Percentiles rank a stretch among this genome's conserved stretches.
These are phyloP conservation scores for Huntiella moniliformis DNA, from an alignment of 2,329 filamentous ascomycete species.

Conservation along the genomic window DNA sequence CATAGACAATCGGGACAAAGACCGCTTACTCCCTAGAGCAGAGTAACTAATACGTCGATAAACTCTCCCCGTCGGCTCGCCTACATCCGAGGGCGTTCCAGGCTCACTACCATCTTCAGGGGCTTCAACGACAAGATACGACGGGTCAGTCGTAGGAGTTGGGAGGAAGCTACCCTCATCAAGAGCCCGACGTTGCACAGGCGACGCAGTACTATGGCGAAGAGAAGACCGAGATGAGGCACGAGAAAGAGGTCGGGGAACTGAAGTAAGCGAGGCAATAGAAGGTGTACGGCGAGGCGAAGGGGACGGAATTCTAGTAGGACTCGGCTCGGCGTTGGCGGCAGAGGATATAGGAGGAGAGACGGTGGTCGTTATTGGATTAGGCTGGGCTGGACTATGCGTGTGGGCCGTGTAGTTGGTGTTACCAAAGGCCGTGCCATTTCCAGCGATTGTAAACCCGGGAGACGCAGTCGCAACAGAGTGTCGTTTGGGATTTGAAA, in stretches of 20 bases:
- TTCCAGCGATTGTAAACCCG: slow-evolving; percentile 13
- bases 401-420: not conserved
- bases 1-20: slow-evolving; percentile 6
- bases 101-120: slow-evolving; percentile 41
- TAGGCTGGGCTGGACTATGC: not conserved
- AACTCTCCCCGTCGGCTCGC: slow-evolving; percentile 15
- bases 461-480: slow-evolving; percentile 4
- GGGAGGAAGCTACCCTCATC: slow-evolving; percentile 9
- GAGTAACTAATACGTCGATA: not conserved
- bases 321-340: not conserved
- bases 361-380: not conserved
- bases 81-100: slow-evolving; percentile 24
- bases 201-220: slow-evolving; percentile 6
- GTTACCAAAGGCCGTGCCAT: slow-evolving; percentile 16
- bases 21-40: slow-evolving; percentile 5
- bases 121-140: slow-evolving; percentile 44
- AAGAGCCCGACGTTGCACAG: slow-evolving; percentile 6
- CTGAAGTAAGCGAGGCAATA: slow-evolving; percentile 3
- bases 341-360: not conserved
- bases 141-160: slow-evolving; percentile 13
- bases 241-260: slow-evolving; percentile 4
- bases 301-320: slow-evolving; percentile 8
- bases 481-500: slow-evolving; percentile 35
- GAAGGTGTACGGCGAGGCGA: slow-evolving; percentile 5
- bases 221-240: slow-evolving; percentile 9